Percentiles rank a stretch among this genome's conserved stretches.
These are phyloP conservation scores for Pleurotus citrinopileatus DNA, from an alignment of 768 basidiomycete genomes.

Conservation along the genomic window DNA sequence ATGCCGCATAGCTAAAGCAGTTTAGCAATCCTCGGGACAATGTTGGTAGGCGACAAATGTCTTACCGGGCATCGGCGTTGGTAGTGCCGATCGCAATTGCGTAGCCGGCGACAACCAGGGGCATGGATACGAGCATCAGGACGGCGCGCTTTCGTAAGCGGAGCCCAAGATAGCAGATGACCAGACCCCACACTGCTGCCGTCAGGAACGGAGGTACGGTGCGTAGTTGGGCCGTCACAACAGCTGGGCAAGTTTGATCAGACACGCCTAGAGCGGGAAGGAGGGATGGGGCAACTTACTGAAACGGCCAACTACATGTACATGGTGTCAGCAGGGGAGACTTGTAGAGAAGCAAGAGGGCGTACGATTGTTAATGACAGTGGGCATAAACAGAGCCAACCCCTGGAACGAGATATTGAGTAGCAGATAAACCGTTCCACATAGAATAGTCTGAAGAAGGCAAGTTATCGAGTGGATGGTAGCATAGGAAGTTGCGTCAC, in stretches of 20 bases:
- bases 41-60: too few species aligned
- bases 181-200: slow-evolving; percentile 36
- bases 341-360: background rate
- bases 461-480: background rate
- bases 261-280: background rate
- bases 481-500: slow-evolving; percentile 1
- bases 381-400: slow-evolving; percentile 41
- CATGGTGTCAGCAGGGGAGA: background rate
- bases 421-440: slow-evolving; percentile 27
- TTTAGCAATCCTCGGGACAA: too few species aligned
- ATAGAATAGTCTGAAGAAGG: slow-evolving; percentile 25
- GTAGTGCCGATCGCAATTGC: slow-evolving; percentile 37
- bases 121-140: slow-evolving; percentile 30
- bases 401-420: slow-evolving; percentile 44
- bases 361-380: slow-evolving; percentile 42
- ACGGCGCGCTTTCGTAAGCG: slow-evolving; percentile 32
- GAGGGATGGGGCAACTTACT: slow-evolving; percentile 19
- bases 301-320: slow-evolving; percentile 29
- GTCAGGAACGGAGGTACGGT: slow-evolving; percentile 47
- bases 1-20: slow-evolving; percentile 39
- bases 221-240: slow-evolving; percentile 23
- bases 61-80: slow-evolving; percentile 33
- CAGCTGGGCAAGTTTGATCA: background rate
- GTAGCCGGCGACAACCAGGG: slow-evolving; percentile 41
- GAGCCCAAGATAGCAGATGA: slow-evolving; percentile 31